Evolutionary conservation across 768 basidiomycete genomes (phyloP), one percentile per base, ranked within the genome.

Genomic region (Cyclocybe cylindracea): DNA sequence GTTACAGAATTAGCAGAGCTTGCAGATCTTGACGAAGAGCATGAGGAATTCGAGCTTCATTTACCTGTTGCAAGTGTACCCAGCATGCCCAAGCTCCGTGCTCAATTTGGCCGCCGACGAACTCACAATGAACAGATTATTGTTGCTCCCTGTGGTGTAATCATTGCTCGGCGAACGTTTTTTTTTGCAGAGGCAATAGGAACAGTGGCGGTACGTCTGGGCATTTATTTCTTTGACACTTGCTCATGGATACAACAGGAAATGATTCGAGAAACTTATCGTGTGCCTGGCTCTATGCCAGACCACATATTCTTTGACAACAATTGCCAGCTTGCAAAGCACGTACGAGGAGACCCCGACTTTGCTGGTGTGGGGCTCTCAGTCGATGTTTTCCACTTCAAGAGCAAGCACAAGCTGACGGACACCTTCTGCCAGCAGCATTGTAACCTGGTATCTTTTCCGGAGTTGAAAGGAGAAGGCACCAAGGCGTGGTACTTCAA

Each of bases 401-500:
- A n/a, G n/a, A n/a, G 52, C 32, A 66, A 65, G 53, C 66, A 67
- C 37, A 50, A 18, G 10, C 32, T 46, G n/a, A 36, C 36, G 6
- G 62, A 67, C 19, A 34, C 16, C 1, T 55, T 55, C 24, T 67
- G 66, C 42, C 53, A 53, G 13, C 1, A 47, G 5, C 38, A 65
- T 34, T 67, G 66, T 51, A 56, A 56, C 31, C 51, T 51, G 6
- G 39, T 18, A 0, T 19, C 10, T 5, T 63, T 24, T 44, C 51
- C 58, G 9, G 63, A 65, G n/a, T 47, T 63, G 7, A 40, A 48
- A 5, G 56, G 51, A 0, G 38, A 44, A 7, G 38, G 47, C 10
- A 16, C 19, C 1, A 53, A 50, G 4, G 44, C 34, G 3, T 59
- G 58, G 58, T 53, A 37, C 10, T 59, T 59, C 29, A 77, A 76